Conservation (phyloP, 352 stramenopile genomes). For the Phytophthora constricta region DNA sequence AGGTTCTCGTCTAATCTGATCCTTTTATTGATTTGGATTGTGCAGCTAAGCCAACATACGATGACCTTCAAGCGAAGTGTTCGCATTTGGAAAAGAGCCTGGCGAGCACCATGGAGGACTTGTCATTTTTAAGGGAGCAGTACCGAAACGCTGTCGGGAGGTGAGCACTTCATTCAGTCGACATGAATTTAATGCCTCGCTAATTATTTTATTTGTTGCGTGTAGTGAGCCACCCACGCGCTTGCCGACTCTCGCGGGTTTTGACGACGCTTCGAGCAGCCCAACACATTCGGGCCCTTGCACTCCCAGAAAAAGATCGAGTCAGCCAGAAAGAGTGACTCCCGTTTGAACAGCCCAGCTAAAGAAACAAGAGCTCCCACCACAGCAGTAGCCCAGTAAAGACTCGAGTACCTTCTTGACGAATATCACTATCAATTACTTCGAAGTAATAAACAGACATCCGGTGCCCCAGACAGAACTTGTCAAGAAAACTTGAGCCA, state of each 20-base stretch:
- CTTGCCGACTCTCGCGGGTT: constrained; percentile 5
- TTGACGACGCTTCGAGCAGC: constrained; percentile 9
- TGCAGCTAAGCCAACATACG: constrained; percentile 53
- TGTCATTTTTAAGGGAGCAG: constrained; percentile 58
- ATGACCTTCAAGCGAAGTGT: constrained; percentile 68
- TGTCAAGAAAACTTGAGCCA: no score
- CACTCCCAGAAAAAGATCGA: constrained; percentile 62
- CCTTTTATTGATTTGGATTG: not conserved
- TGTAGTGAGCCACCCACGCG: constrained; percentile 49
- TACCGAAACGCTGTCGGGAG: constrained; percentile 59
- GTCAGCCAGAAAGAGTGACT: constrained; percentile 55
- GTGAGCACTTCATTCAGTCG: constrained; percentile 43
- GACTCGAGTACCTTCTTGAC: not conserved
- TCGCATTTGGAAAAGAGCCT: constrained; percentile 53
- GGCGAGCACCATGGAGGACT: constrained; percentile 41
- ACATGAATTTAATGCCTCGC: no score
- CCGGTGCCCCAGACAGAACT: no score
- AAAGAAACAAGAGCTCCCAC: constrained; percentile 13
- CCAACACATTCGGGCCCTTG: constrained; percentile 32
- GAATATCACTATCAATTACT: no score
- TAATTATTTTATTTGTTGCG: not conserved
- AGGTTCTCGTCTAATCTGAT: not conserved
- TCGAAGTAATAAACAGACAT: no score
- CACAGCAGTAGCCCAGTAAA: constrained; percentile 15
- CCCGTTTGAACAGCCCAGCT: constrained; percentile 44